Percentiles rank a stretch among this genome's conserved stretches.
These are phyloP conservation scores for Penicillium aurantiogriseum DNA, from an alignment of 2,329 filamentous ascomycete species.

Conservation along the genomic window DNA sequence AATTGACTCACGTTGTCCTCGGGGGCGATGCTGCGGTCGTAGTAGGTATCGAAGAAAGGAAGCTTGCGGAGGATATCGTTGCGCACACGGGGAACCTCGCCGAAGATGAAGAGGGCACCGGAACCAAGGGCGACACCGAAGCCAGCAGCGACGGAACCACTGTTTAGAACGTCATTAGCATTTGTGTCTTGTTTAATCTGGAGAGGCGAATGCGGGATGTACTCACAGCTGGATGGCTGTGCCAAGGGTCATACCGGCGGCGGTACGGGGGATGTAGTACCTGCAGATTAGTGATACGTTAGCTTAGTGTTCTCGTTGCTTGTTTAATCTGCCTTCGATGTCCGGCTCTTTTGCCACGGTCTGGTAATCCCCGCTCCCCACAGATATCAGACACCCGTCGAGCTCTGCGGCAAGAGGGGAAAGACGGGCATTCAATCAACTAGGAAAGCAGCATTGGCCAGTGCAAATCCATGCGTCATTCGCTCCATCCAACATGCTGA, in stretches of 20 bases:
- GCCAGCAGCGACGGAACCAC: conserved; percentile 49
- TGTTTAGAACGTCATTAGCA: conserved; percentile 26
- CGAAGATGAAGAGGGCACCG: conserved; percentile 64
- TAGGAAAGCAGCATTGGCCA: neutral
- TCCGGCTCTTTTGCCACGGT: neutral
- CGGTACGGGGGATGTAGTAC: conserved; percentile 50
- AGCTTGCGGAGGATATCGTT: conserved; percentile 62
- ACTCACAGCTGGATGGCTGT: conserved; percentile 49
- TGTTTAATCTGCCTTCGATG: neutral
- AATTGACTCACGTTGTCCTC: conserved; percentile 58
- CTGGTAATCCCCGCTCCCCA: neutral
- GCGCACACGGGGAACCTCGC: conserved; percentile 61
- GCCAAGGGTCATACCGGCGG: conserved; percentile 50
- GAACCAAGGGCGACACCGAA: conserved; percentile 59
- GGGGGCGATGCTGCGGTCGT: conserved; percentile 56
- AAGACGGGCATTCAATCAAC: neutral
- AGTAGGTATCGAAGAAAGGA: conserved; percentile 58
- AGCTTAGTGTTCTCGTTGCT: conserved; percentile 1
- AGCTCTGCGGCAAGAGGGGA: neutral
- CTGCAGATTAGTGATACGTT: conserved; percentile 31
- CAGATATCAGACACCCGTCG: neutral
- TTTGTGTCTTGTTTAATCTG: neutral
- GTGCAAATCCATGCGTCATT: neutral
- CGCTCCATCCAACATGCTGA: neutral
- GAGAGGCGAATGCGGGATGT: neutral